These are phyloP conservation scores for Selenicereus undatus DNA, from an alignment of 148 eudicot species.

Conservation along the genomic window DNA sequence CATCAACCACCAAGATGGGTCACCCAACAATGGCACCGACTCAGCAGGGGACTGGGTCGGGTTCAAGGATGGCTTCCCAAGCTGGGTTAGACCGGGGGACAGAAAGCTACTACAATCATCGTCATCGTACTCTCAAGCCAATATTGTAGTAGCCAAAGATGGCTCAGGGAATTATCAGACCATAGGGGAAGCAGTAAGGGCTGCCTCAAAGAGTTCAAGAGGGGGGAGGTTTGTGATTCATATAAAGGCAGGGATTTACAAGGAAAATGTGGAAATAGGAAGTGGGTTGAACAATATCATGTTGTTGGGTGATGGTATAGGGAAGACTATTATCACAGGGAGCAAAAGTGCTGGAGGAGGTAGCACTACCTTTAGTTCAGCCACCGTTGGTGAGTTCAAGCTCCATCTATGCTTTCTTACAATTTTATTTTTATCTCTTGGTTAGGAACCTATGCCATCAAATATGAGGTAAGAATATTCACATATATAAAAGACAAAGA, in stretches of 20 bases:
- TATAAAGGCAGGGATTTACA: conserved; percentile 60
- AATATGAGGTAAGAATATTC: too few relatives aligned
- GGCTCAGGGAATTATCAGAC: conserved; percentile 67
- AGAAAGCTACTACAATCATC: conserved; percentile 43
- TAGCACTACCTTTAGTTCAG: conserved; percentile 55
- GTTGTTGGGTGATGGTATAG: conserved; percentile 80
- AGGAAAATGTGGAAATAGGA: conserved; percentile 48
- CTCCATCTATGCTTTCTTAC: background rate
- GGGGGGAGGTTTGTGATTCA: conserved; percentile 59
- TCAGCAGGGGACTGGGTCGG: background rate
- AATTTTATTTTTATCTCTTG: background rate
- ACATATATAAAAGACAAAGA: too few relatives aligned
- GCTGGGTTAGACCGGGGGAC: conserved; percentile 49
- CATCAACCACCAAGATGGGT: conserved; percentile 35
- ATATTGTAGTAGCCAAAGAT: conserved; percentile 72
- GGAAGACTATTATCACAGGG: conserved; percentile 72
- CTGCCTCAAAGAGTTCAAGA: conserved; percentile 34
- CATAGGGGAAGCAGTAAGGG: conserved; percentile 48
- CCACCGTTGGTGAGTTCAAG: conserved; percentile 69
- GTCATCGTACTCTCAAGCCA: conserved; percentile 24
- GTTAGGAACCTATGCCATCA: background rate
- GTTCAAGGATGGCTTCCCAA: conserved; percentile 42
- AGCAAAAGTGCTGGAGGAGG: conserved; percentile 81
- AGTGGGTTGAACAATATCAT: conserved; percentile 41
- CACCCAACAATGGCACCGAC: background rate